Conservation (phyloP, 306 rosid genomes). For the Morella rubra region DNA sequence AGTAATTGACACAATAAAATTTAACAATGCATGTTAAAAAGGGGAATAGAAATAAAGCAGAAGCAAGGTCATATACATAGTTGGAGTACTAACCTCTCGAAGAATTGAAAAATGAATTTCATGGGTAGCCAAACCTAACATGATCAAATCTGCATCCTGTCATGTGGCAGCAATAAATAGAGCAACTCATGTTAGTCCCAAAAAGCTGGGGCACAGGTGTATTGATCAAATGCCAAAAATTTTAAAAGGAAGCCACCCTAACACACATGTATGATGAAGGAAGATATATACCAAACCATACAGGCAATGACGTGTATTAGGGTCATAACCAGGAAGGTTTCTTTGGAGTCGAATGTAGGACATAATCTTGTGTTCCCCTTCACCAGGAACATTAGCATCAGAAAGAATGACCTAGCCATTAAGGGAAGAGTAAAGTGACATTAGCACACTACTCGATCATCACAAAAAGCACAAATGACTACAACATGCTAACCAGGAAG, state of each 20-base stretch:
- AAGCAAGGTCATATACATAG: background rate
- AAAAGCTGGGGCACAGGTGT: constrained; percentile 12
- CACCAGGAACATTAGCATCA: constrained; percentile 99
- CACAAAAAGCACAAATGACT: background rate
- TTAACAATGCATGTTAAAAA: constrained; percentile 3
- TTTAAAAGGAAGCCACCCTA: constrained; percentile 8
- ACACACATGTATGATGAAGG: constrained; percentile 25
- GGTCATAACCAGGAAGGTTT: constrained; percentile 89
- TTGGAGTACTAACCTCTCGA: constrained; percentile 72
- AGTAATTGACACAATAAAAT: background rate
- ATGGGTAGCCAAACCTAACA: constrained; percentile 97
- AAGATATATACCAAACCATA: constrained; percentile 93
- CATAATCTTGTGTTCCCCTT: constrained; percentile 99
- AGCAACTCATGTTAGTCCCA: constrained; percentile 8
- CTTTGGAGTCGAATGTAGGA: constrained; percentile 95
- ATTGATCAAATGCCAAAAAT: constrained; percentile 5
- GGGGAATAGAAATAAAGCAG: background rate
- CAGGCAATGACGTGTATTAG: constrained; percentile 95
- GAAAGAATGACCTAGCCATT: constrained; percentile 83
- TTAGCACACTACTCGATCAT: constrained; percentile 18
- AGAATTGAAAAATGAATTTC: constrained; percentile 95
- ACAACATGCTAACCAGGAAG: background rate
- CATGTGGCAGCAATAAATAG: constrained; percentile 27
- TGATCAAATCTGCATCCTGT: constrained; percentile 99
- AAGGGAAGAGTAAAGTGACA: background rate